Evolutionary conservation across 2,329 filamentous ascomycete genomes (phyloP).

Genomic region (Talaromyces verruculosus): DNA sequence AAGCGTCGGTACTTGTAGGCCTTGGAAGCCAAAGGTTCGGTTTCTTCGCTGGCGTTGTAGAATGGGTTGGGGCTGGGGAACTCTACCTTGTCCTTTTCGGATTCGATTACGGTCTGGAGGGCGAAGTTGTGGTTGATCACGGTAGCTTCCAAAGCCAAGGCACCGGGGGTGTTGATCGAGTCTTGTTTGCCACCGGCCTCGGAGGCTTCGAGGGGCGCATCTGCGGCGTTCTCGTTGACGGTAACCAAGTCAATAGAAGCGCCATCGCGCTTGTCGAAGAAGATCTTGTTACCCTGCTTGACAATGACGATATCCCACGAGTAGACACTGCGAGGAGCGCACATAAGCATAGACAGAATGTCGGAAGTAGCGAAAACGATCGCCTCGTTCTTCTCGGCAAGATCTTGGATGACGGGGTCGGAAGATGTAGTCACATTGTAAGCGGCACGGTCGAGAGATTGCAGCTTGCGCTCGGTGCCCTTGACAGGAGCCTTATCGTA

Average conservation of each 20-base stretch:
- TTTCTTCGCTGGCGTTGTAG: slow-evolving; percentile 91
- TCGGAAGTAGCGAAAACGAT: slow-evolving; percentile 96
- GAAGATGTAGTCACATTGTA: slow-evolving; percentile 98
- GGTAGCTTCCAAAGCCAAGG: slow-evolving; percentile 93
- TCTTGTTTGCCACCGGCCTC: slow-evolving; percentile 76
- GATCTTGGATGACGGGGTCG: slow-evolving; percentile 94
- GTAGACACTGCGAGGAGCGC: slow-evolving; percentile 91
- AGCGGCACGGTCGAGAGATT: slow-evolving; percentile 85
- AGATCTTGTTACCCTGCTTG: slow-evolving; percentile 92
- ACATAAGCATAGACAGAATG: slow-evolving; percentile 99
- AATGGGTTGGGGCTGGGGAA: slow-evolving; percentile 93
- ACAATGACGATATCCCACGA: slow-evolving; percentile 97
- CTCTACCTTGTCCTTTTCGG: slow-evolving; percentile 71
- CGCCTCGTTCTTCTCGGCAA: slow-evolving; percentile 92
- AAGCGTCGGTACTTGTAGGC: slow-evolving; percentile 98
- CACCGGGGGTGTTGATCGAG: slow-evolving; percentile 86
- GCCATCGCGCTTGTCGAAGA: slow-evolving; percentile 97
- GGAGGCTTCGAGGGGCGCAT: slow-evolving; percentile 85
- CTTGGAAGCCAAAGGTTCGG: slow-evolving; percentile 90
- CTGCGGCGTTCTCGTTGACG: slow-evolving; percentile 97
- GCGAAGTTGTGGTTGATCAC: slow-evolving; percentile 99
- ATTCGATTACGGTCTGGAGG: slow-evolving; percentile 89
- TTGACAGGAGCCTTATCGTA: slow-evolving; percentile 94
- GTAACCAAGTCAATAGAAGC: slow-evolving; percentile 95
- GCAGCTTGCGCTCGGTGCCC: slow-evolving; percentile 81